Conservation (phyloP, 306 rosid species). For the Trifolium dubium region DNA sequence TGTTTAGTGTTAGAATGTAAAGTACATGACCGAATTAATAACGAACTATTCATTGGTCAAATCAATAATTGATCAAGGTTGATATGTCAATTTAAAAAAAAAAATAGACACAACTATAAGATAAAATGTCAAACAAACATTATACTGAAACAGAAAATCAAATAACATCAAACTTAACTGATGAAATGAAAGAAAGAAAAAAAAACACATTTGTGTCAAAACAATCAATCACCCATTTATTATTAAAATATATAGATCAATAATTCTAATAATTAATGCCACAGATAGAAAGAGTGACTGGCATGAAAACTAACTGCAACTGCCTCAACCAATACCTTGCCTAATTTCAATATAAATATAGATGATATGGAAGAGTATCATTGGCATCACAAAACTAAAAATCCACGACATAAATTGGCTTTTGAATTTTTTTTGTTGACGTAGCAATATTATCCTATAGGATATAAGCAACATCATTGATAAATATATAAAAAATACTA, state of each 20-base stretch:
- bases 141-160: too few relatives aligned
- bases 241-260: neutral
- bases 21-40: too few relatives aligned
- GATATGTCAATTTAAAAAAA: too few relatives aligned
- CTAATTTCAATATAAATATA: slow-evolving; percentile 32
- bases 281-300: neutral
- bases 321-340: neutral
- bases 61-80: too few relatives aligned
- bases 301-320: slow-evolving; percentile 33
- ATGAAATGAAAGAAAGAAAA: too few relatives aligned
- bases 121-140: too few relatives aligned
- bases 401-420: neutral
- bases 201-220: too few relatives aligned
- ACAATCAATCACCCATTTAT: too few relatives aligned
- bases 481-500: neutral
- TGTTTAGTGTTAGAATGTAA: too few relatives aligned
- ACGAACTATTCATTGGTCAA: too few relatives aligned
- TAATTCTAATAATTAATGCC: neutral
- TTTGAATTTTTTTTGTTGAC: slow-evolving; percentile 2
- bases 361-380: neutral
- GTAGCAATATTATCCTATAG: neutral
- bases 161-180: too few relatives aligned
- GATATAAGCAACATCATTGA: neutral
- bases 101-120: too few relatives aligned
- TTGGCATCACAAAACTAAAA: neutral